A percentile compares a stretch with the other conserved stretches of the same genome.
These are phyloP conservation scores for Chlamydomonas incerta DNA, from an alignment of 139 green algal genomes.

Conservation along the genomic window DNA sequence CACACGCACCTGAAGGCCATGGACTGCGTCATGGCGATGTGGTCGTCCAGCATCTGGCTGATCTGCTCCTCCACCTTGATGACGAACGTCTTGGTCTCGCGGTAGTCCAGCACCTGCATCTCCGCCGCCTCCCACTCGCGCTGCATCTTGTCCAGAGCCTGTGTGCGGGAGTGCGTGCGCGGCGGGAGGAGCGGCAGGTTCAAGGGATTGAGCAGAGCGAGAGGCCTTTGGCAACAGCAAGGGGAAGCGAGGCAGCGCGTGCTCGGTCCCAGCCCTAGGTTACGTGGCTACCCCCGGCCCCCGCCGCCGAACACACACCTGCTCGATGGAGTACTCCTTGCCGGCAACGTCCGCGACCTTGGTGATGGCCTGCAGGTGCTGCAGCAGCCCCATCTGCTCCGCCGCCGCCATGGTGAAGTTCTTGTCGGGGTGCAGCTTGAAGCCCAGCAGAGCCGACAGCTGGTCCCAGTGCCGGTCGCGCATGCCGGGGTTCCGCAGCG, in stretches of 20 bases:
- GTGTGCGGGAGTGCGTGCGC: background rate
- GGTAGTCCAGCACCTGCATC: slow-evolving; percentile 80
- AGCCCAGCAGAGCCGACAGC: slow-evolving; percentile 60
- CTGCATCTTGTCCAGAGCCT: slow-evolving; percentile 85
- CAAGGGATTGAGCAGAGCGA: no score
- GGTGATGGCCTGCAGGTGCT: slow-evolving; percentile 71
- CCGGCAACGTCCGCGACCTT: slow-evolving; percentile 76
- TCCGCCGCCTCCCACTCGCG: slow-evolving; percentile 78
- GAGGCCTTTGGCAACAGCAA: no score
- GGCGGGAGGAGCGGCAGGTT: no score
- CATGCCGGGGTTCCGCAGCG: slow-evolving; percentile 82
- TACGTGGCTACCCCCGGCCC: no score
- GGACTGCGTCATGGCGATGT: slow-evolving; percentile 86
- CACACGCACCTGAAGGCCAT: slow-evolving; percentile 48
- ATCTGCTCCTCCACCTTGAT: slow-evolving; percentile 87
- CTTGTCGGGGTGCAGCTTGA: slow-evolving; percentile 58
- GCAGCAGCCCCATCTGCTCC: slow-evolving; percentile 69
- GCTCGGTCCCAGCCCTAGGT: no score
- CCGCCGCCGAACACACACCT: slow-evolving; percentile 31
- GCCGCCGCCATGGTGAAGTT: slow-evolving; percentile 59
- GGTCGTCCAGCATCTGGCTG: slow-evolving; percentile 86
- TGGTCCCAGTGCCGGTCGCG: slow-evolving; percentile 82
- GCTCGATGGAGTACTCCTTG: slow-evolving; percentile 87
- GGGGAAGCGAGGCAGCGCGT: no score
- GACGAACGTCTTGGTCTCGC: slow-evolving; percentile 82